Evolutionary conservation across 352 stramenopile genomes (phyloP).

Genomic region (Pythium myriotylum): DNA sequence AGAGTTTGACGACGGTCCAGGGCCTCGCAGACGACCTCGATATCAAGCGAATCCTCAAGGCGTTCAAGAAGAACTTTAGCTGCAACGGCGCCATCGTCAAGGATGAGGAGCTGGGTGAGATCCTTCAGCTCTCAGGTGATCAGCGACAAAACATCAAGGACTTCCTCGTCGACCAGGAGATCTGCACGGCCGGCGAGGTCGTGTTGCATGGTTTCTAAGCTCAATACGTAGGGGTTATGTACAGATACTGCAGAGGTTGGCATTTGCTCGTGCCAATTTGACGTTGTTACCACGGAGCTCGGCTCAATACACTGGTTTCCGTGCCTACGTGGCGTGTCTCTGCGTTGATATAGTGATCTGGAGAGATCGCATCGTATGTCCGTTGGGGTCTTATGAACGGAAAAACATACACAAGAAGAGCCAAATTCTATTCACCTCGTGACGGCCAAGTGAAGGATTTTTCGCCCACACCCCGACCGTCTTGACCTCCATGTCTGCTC

Average conservation of each 20-base stretch:
- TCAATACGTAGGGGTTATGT: conserved; percentile 18
- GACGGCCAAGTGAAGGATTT: neutral
- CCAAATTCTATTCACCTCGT: neutral
- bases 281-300: neutral
- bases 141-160: conserved; percentile 99
- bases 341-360: too few species aligned
- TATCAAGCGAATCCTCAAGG: conserved; percentile 99
- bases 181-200: conserved; percentile 95
- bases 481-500: neutral
- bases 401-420: too few species aligned
- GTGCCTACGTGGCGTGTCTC: too few species aligned
- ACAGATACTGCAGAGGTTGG: conserved; percentile 28
- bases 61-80: conserved; percentile 99
- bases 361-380: too few species aligned
- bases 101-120: conserved; percentile 97
- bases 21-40: conserved; percentile 98
- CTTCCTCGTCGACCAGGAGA: conserved; percentile 99
- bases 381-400: too few species aligned
- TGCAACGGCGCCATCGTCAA: conserved; percentile 99
- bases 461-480: neutral
- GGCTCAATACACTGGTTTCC: neutral
- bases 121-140: conserved; percentile 99
- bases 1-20: conserved; percentile 99
- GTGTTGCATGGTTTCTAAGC: conserved; percentile 98
- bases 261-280: too few species aligned